phyloP scores from a whole-genome alignment of 257 asterid genomes.

The Thymus mandschuricus region DNA sequence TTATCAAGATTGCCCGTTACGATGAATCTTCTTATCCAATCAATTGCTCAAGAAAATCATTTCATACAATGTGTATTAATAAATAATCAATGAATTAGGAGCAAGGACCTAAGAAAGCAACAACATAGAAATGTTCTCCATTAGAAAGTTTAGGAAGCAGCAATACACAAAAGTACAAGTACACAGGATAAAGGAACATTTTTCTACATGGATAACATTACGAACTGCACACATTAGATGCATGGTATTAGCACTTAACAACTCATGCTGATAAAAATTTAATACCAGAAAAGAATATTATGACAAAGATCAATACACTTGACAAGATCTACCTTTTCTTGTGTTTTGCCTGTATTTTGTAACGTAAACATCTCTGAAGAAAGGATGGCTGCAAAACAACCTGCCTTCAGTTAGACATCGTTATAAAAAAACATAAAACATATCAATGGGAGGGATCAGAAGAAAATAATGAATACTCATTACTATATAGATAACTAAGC shows the following conservation, averaged over 20 bases:
- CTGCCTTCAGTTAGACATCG: conserved; percentile 42
- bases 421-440: neutral
- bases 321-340: conserved; percentile 60
- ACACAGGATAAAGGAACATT: neutral
- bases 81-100: conserved; percentile 14
- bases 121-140: neutral
- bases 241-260: conserved; percentile 15
- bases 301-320: conserved; percentile 2
- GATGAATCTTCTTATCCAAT: conserved; percentile 10
- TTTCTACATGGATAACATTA: conserved; percentile 14
- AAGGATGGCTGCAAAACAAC: conserved; percentile 77
- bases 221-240: conserved; percentile 15
- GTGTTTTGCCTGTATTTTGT: conserved; percentile 87
- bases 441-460: neutral
- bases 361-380: conserved; percentile 79
- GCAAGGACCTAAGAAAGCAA: conserved; percentile 4
- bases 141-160: conserved; percentile 2
- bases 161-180: neutral
- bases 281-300: neutral
- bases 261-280: conserved; percentile 17
- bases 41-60: neutral
- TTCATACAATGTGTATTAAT: neutral
- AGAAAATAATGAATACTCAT: conserved; percentile 15
- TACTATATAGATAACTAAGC: neutral
- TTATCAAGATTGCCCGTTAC: conserved; percentile 3